These are phyloP conservation scores for Bullera alba DNA, from an alignment of 768 basidiomycete species.

Conservation along the genomic window DNA sequence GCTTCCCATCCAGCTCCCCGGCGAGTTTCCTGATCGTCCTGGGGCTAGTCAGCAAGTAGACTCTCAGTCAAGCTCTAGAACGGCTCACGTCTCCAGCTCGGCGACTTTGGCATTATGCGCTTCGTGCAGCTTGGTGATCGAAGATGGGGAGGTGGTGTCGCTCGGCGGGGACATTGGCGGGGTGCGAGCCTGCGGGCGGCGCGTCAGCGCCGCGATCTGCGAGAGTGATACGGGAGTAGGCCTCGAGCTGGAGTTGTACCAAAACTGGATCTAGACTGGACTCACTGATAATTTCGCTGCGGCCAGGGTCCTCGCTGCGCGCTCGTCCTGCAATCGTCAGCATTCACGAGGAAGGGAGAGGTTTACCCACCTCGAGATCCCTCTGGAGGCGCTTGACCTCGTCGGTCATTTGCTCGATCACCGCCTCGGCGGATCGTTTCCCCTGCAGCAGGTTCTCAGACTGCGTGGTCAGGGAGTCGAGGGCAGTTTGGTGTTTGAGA, in stretches of 20 bases:
- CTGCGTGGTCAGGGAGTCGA: too few species aligned
- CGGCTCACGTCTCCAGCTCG: conserved; percentile 28
- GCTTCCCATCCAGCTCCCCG: conserved; percentile 3
- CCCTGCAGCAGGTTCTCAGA: too few species aligned
- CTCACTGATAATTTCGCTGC: too few species aligned
- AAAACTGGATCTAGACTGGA: conserved; percentile 1
- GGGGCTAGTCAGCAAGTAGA: too few species aligned
- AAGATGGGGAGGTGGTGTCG: conserved; percentile 2
- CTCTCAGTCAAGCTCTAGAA: too few species aligned
- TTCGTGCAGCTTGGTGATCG: conserved; percentile 24
- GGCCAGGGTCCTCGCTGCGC: conserved; percentile 19
- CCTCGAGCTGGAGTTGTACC: neutral
- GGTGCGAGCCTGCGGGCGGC: conserved; percentile 3
- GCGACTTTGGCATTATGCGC: conserved; percentile 34
- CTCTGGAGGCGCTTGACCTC: conserved; percentile 4
- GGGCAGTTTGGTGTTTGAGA: too few species aligned
- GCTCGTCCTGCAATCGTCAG: conserved; percentile 14
- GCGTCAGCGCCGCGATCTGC: neutral
- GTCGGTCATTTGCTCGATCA: conserved; percentile 8
- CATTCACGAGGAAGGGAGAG: neutral
- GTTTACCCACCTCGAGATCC: conserved; percentile 20
- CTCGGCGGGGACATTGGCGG: conserved; percentile 17
- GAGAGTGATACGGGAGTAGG: neutral
- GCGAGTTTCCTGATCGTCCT: conserved; percentile 23
- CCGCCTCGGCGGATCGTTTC: too few species aligned